phyloP scores from a whole-genome alignment of 768 basidiomycete genomes.

The Lactarius hatsudake region DNA sequence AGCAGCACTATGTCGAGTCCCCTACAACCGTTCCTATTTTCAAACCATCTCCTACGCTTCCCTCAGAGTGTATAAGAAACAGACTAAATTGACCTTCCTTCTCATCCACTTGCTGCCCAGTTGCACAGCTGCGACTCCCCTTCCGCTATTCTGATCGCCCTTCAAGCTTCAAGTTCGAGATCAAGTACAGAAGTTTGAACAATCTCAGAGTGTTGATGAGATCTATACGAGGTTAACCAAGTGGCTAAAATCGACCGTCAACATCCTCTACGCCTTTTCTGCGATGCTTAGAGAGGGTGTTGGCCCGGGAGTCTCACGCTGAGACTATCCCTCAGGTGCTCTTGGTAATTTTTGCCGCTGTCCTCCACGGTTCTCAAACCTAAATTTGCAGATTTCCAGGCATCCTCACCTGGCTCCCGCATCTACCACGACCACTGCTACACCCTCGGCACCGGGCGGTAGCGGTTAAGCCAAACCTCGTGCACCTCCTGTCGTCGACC shows the following conservation, averaged over 20 bases:
- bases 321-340: neutral
- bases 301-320: no score
- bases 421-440: conserved; percentile 45
- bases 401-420: conserved; percentile 57
- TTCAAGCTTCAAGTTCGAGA: neutral
- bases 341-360: no score
- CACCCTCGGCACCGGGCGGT: conserved; percentile 11
- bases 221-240: neutral
- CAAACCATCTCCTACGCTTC: neutral
- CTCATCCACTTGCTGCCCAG: neutral
- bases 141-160: neutral
- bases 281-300: neutral
- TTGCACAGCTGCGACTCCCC: neutral
- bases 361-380: no score
- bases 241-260: neutral
- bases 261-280: neutral
- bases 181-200: neutral
- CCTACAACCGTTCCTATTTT: neutral
- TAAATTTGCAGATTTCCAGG: conserved; percentile 65
- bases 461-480: conserved; percentile 6
- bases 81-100: neutral
- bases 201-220: neutral
- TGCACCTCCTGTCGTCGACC: conserved; percentile 14
- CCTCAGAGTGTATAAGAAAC: neutral
- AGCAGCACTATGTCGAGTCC: neutral